Conservation (phyloP, 768 basidiomycete genomes). For the Galerina marginata region DNA sequence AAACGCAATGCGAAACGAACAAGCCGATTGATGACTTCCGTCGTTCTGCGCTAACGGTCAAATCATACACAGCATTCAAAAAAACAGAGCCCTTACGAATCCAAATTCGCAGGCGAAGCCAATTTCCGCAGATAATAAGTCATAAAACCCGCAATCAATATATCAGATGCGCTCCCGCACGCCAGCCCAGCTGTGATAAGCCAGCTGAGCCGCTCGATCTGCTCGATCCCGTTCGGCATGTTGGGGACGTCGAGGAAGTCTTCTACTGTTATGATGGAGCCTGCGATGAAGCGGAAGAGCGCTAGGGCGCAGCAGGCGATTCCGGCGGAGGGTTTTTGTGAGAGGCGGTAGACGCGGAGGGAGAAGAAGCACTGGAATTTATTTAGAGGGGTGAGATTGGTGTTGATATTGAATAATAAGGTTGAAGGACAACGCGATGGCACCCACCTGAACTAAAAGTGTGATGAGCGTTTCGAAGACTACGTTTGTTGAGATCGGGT, state of each 20-base stretch:
- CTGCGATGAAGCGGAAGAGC: slow-evolving; percentile 13
- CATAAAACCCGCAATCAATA: slow-evolving; percentile 1
- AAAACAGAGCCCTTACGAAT: not conserved
- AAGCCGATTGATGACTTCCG: slow-evolving; percentile 9
- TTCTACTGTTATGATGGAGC: slow-evolving; percentile 9
- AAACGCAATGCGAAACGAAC: slow-evolving; percentile 12
- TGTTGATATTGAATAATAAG: not conserved
- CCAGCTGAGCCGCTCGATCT: slow-evolving; percentile 13
- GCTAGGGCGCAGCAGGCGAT: slow-evolving; percentile 7
- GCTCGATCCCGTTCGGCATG: slow-evolving; percentile 10
- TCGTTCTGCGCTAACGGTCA: not conserved
- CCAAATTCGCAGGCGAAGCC: not conserved
- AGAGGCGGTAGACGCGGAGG: slow-evolving; percentile 16
- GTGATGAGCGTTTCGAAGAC: slow-evolving; percentile 19
- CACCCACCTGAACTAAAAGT: slow-evolving; percentile 15
- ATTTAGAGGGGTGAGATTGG: not conserved
- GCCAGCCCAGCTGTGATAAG: slow-evolving; percentile 14
- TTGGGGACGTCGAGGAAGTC: slow-evolving; percentile 18
- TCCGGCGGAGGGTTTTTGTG: not conserved
- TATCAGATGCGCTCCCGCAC: slow-evolving; percentile 1
- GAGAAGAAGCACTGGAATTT: slow-evolving; percentile 22
- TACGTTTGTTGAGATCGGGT: slow-evolving; percentile 16
- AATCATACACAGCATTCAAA: not conserved
- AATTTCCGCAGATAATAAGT: not conserved
- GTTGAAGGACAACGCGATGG: not conserved